Base-by-base conservation (phyloP, 2,329 filamentous ascomycete genomes). In the Penicillium crustosum region DNA sequence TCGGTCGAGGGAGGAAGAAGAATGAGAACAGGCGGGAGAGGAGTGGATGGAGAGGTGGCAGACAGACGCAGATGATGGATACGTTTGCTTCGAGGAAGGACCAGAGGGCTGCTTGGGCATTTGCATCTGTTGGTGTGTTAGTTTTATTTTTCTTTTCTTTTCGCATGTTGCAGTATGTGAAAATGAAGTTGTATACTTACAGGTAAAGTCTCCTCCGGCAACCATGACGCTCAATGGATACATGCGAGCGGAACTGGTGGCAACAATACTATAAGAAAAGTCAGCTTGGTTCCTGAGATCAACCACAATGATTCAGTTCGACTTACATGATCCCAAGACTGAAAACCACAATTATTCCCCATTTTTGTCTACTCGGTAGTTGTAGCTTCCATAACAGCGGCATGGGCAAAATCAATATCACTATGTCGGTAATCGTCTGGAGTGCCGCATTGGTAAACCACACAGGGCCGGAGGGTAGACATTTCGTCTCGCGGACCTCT, bases 31-130 rank as follows among this genome's bases (percentile, higher is more conserved):
- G 33, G 8, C 62, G 61, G 1, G 66, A 61, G 9, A 73, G 23
- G 7, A 73, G 58, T 0, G 70, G 71, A 10, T 68, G 62, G 0
- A 73, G 57, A 0, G 65, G 59, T 3, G 69, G 66, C 0, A 73
- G 65, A 31, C 69, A 70, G 31, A 70, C 63, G 60, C 71, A 73
- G 47, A 73, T 66, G 10, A 73, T 69, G 52, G 71, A 71, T 33
- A 71, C 55, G 49, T 69, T 70, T 38, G 59, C 50, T 62, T 73
- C 71, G 17, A 72, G 60, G 33, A 62, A 66, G 23, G 71, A 73
- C 71, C 70, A 73, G 45, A 64, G 52, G 45, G 68, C 68, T n/a
- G 66, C 63, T 13, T 57, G 19, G 54, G 59, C 60, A 55, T 71
- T 71, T 31, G 33, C 57, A 45, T 61, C 67, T 70, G 4, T 17